A percentile compares a stretch with the other conserved stretches of the same genome.
These are phyloP conservation scores for Hypoxylon crocopeplum DNA, from an alignment of 495 filamentous ascomycete genomes.

Conservation along the genomic window DNA sequence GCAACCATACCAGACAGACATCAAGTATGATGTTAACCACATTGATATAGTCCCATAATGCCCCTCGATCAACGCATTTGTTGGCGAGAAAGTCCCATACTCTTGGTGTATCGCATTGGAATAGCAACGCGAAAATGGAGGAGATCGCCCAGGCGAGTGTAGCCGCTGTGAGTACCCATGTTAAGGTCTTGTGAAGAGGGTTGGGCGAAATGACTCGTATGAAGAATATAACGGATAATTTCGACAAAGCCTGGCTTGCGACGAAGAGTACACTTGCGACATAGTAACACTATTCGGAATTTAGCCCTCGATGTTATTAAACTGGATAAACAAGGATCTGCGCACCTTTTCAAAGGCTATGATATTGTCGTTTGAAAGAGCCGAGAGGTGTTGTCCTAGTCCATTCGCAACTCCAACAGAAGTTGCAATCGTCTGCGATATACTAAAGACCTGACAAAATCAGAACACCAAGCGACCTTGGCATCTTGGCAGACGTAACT, in stretches of 20 bases:
- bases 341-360: conserved; percentile 7
- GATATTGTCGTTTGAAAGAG: conserved; percentile 1
- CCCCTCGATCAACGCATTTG: conserved; percentile 45
- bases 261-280: conserved; percentile 44
- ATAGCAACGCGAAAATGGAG: conserved; percentile 39
- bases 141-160: conserved; percentile 40
- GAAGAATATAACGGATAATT: conserved; percentile 45
- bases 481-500: background rate
- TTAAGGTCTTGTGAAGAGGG: conserved; percentile 22
- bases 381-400: conserved; percentile 30
- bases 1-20: conserved; percentile 40
- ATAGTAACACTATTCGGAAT: conserved; percentile 41
- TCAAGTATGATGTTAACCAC: conserved; percentile 48
- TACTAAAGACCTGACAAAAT: conserved; percentile 4
- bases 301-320: background rate
- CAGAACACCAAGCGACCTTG: background rate
- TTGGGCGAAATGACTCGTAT: conserved; percentile 37
- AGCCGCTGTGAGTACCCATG: conserved; percentile 27
- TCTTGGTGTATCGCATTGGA: conserved; percentile 47
- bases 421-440: conserved; percentile 26
- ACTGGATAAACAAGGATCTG: background rate
- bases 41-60: conserved; percentile 32
- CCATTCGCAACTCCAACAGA: conserved; percentile 31
- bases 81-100: conserved; percentile 46
- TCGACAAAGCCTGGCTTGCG: conserved; percentile 40